Evolutionary conservation across 495 filamentous ascomycete species (phyloP).

Genomic region (Barbatosphaeria neglecta): DNA sequence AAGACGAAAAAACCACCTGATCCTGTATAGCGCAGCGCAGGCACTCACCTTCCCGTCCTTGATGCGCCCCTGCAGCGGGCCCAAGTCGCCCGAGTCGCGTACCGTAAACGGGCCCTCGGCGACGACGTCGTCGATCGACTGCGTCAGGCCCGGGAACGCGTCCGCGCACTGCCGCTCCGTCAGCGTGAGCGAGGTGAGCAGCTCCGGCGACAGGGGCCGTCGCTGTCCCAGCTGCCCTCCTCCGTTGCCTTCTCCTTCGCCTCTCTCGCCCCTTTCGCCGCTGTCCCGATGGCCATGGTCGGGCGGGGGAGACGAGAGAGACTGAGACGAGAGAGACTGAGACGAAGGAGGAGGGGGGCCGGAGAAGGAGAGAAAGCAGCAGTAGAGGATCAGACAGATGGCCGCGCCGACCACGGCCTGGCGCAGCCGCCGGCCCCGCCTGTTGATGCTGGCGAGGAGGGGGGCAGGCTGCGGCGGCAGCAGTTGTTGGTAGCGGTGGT

Average conservation of each 20-base stretch:
- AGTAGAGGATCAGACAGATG: constrained; percentile 21
- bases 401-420: constrained; percentile 17
- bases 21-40: neutral
- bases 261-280: too few relatives aligned
- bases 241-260: too few relatives aligned
- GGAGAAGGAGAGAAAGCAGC: constrained; percentile 20
- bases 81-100: constrained; percentile 20
- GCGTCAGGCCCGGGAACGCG: constrained; percentile 33
- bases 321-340: too few relatives aligned
- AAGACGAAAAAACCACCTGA: neutral
- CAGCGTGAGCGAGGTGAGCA: constrained; percentile 28
- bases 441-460: too few relatives aligned
- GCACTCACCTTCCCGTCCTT: constrained; percentile 25
- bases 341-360: constrained; percentile 6
- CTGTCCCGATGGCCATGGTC: too few relatives aligned
- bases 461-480: constrained; percentile 10
- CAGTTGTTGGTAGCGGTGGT: too few relatives aligned
- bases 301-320: neutral
- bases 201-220: constrained; percentile 8
- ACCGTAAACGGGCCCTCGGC: constrained; percentile 33
- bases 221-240: neutral
- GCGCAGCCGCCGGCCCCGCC: constrained; percentile 15
- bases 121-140: constrained; percentile 32
- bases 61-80: constrained; percentile 30
- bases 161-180: constrained; percentile 26